Conservation (phyloP, 2,329 filamentous ascomycete species). For the Microascus cirrosus region DNA sequence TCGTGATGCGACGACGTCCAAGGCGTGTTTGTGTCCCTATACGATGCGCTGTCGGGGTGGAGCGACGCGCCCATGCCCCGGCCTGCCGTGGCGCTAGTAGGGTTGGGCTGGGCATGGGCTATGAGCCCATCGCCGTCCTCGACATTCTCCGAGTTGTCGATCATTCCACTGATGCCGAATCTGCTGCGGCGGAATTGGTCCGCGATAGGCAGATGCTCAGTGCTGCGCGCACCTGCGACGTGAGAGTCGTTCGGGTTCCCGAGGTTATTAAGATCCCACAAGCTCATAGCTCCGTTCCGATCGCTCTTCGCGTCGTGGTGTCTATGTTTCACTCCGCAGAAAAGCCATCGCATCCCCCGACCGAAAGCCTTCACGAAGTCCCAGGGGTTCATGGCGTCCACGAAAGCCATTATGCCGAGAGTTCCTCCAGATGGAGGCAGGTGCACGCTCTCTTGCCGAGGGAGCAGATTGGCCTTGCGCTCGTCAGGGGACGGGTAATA, state of each 20-base stretch:
- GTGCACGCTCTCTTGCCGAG: slow-evolving; percentile 30
- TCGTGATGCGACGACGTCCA: not conserved
- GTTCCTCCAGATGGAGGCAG: slow-evolving; percentile 51
- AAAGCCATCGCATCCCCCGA: slow-evolving; percentile 69
- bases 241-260: slow-evolving; percentile 10
- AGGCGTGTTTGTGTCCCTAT: not conserved
- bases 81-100: not conserved
- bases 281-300: slow-evolving; percentile 19
- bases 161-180: slow-evolving; percentile 13
- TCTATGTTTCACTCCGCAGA: slow-evolving; percentile 57
- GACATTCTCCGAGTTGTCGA: slow-evolving; percentile 9
- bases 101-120: slow-evolving; percentile 19
- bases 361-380: slow-evolving; percentile 74
- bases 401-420: slow-evolving; percentile 52
- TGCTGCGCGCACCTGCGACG: slow-evolving; percentile 18
- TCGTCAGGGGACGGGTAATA: slow-evolving; percentile 35
- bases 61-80: not conserved
- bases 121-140: slow-evolving; percentile 33
- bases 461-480: slow-evolving; percentile 24
- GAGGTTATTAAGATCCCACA: slow-evolving; percentile 25
- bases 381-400: slow-evolving; percentile 68
- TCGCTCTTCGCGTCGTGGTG: slow-evolving; percentile 38
- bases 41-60: not conserved
- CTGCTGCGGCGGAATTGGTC: slow-evolving; percentile 23
- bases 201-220: slow-evolving; percentile 26